Evolutionary conservation across 2,329 filamentous ascomycete species (phyloP).

Genomic region (Xylaria sp.): DNA sequence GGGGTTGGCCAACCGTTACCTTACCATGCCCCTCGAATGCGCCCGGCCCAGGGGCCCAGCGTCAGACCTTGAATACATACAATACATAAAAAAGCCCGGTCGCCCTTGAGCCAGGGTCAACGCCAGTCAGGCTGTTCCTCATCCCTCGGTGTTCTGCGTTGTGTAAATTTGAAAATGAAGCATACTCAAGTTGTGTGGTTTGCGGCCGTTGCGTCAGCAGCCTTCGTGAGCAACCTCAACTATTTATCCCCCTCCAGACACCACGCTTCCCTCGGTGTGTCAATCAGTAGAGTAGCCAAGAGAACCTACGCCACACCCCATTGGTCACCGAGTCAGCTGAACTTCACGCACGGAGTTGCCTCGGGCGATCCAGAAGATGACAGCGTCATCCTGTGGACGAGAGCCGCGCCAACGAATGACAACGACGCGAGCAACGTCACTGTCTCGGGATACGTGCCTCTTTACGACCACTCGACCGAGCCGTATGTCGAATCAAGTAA

Average conservation of each 20-base stretch:
- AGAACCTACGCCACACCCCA: slow-evolving; percentile 52
- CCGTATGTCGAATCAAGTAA: slow-evolving; percentile 55
- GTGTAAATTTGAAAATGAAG: slow-evolving; percentile 30
- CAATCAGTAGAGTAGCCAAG: slow-evolving; percentile 62
- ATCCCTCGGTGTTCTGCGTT: too few species aligned
- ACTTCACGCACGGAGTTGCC: slow-evolving; percentile 65
- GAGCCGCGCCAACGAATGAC: slow-evolving; percentile 49
- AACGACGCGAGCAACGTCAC: slow-evolving; percentile 53
- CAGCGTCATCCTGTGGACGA: slow-evolving; percentile 58
- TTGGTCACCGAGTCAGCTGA: slow-evolving; percentile 54
- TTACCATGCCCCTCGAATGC: neutral
- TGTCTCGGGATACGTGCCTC: slow-evolving; percentile 46
- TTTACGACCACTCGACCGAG: slow-evolving; percentile 52
- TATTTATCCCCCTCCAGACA: slow-evolving; percentile 65
- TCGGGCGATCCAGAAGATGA: slow-evolving; percentile 56
- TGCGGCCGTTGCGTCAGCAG: slow-evolving; percentile 29
- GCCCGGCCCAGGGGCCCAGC: neutral
- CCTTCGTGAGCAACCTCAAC: slow-evolving; percentile 56
- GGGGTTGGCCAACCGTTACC: neutral
- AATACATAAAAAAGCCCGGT: neutral
- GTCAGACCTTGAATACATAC: neutral
- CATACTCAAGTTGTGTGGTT: slow-evolving; percentile 21
- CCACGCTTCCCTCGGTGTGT: slow-evolving; percentile 63
- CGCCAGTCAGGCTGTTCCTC: too few species aligned
- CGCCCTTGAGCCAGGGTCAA: too few species aligned